Percentiles rank a stretch among this genome's conserved stretches.
Evolutionary conservation across 139 green algal species (phyloP).

Genomic region (Dunaliella primolecta): DNA sequence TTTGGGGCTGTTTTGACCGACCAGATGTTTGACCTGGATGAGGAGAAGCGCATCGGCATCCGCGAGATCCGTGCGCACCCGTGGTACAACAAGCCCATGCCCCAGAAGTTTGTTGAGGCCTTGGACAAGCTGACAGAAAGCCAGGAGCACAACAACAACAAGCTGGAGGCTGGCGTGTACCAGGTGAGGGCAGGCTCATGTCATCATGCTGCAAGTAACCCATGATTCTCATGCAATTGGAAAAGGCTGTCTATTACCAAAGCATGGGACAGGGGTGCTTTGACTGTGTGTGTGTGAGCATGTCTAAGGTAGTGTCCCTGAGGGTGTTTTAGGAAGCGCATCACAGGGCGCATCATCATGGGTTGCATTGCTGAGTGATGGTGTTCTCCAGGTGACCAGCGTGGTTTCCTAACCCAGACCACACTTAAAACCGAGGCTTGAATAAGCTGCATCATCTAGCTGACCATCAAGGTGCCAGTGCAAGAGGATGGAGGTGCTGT

Average conservation of each 20-base stretch:
- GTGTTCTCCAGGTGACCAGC: too few species aligned
- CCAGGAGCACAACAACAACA: conserved; percentile 5
- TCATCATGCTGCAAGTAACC: neutral
- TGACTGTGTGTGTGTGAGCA: neutral
- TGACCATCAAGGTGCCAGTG: too few species aligned
- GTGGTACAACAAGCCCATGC: conserved; percentile 85
- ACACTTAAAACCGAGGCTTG: too few species aligned
- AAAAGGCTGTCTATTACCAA: neutral
- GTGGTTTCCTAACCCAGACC: too few species aligned
- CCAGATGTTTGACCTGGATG: conserved; percentile 45
- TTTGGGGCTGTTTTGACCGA: too few species aligned
- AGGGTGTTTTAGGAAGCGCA: too few species aligned
- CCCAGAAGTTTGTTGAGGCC: conserved; percentile 23
- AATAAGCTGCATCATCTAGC: too few species aligned
- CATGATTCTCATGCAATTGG: neutral
- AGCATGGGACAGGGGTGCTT: neutral
- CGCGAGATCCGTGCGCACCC: conserved; percentile 75
- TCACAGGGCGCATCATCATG: too few species aligned
- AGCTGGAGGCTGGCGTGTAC: neutral
- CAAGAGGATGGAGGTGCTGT: too few species aligned
- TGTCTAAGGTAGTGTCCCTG: too few species aligned
- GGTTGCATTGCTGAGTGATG: too few species aligned
- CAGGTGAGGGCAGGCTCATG: neutral
- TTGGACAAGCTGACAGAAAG: conserved; percentile 17
- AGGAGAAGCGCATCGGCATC: conserved; percentile 71